These are phyloP conservation scores for Scutellaria barbata DNA, from an alignment of 257 asterid species.

Conservation along the genomic window DNA sequence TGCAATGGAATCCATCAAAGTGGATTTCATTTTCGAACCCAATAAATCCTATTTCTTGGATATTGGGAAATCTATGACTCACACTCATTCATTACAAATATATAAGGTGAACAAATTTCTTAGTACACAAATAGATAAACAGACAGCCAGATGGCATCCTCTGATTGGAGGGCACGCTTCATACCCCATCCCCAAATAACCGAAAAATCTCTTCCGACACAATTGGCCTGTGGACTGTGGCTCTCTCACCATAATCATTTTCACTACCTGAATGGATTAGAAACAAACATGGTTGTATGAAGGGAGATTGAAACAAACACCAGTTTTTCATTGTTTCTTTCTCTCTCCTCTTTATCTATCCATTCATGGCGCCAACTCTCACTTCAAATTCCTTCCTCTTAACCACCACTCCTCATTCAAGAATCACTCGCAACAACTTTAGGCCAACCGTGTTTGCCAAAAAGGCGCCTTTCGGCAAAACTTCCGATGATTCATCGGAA, in stretches of 20 bases:
- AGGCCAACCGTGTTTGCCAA: conserved; percentile 58
- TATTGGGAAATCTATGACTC: neutral
- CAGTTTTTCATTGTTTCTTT: conserved; percentile 9
- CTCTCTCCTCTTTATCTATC: conserved; percentile 10
- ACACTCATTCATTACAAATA: neutral
- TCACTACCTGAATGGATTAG: conserved; percentile 22
- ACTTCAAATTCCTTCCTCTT: conserved; percentile 75
- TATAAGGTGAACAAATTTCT: conserved; percentile 31
- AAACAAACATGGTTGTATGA: neutral
- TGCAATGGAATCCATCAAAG: too few relatives aligned
- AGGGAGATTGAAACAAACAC: conserved; percentile 23
- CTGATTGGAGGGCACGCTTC: conserved; percentile 45
- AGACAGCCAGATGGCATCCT: conserved; percentile 46
- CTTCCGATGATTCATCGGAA: conserved; percentile 34
- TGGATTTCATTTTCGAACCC: too few relatives aligned
- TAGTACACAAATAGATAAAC: conserved; percentile 49
- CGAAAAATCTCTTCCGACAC: conserved; percentile 26
- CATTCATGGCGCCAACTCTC: conserved; percentile 80
- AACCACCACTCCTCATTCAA: conserved; percentile 56
- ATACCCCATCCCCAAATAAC: conserved; percentile 22
- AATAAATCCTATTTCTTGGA: neutral
- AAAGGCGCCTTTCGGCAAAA: conserved; percentile 46
- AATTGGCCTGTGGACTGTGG: conserved; percentile 33
- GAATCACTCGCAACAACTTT: conserved; percentile 39
- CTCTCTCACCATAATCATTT: conserved; percentile 35